phyloP scores from a whole-genome alignment of 305 asterid species.

The Fraxinus dipetala region DNA sequence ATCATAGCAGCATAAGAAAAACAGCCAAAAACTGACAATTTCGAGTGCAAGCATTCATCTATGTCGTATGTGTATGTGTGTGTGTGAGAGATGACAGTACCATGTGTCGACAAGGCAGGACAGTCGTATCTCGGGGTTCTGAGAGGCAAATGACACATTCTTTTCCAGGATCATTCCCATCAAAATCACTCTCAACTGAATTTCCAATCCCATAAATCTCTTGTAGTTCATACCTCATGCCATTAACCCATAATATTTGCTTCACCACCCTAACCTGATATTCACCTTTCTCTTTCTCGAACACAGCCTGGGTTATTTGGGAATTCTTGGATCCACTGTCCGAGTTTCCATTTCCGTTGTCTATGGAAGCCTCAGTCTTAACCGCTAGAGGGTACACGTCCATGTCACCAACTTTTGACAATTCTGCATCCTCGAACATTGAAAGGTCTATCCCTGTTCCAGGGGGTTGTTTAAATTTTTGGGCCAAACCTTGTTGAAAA shows the following conservation, averaged over 20 bases:
- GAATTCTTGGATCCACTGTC: slow-evolving; percentile 63
- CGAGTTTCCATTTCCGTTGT: slow-evolving; percentile 39
- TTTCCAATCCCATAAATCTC: slow-evolving; percentile 96
- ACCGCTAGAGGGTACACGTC: slow-evolving; percentile 81
- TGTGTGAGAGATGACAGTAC: slow-evolving; percentile 39
- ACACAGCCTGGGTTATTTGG: slow-evolving; percentile 87
- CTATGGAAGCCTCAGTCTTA: slow-evolving; percentile 74
- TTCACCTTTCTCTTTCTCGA: slow-evolving; percentile 87
- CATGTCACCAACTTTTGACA: slow-evolving; percentile 55
- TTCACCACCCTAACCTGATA: slow-evolving; percentile 85
- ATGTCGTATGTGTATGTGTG: neutral
- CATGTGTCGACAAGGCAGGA: slow-evolving; percentile 98
- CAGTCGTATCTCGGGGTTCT: slow-evolving; percentile 97
- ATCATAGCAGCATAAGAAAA: neutral
- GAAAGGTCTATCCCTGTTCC: slow-evolving; percentile 88
- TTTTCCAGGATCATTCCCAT: slow-evolving; percentile 86
- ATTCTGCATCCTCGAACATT: slow-evolving; percentile 53
- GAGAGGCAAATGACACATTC: slow-evolving; percentile 99
- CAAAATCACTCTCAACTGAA: slow-evolving; percentile 82
- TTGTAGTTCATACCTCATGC: slow-evolving; percentile 85
- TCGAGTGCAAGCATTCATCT: neutral
- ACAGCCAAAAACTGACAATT: neutral
- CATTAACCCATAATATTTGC: slow-evolving; percentile 89
- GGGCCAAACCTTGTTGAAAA: slow-evolving; percentile 78
- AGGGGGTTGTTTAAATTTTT: slow-evolving; percentile 74